These are phyloP conservation scores for Rhizopus arrhizus DNA, from an alignment of 371 early-diverging fungal genomes.

Conservation along the genomic window DNA sequence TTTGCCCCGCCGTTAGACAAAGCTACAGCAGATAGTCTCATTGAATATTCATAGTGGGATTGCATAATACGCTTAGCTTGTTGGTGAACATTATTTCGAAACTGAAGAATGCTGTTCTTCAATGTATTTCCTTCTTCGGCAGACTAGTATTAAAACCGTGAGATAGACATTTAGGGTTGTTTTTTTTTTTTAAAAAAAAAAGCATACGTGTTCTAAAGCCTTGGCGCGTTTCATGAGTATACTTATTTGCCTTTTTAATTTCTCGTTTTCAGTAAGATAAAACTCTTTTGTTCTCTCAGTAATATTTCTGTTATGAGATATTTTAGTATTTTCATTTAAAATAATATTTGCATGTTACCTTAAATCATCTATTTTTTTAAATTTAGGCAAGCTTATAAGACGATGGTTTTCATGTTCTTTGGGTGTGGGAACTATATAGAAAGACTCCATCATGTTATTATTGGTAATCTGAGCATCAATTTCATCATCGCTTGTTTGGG, in stretches of 20 bases:
- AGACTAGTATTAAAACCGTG: constrained; percentile 47
- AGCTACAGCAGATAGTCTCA: constrained; percentile 22
- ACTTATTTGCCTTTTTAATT: constrained; percentile 65
- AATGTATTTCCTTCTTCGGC: constrained; percentile 79
- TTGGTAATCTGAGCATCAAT: not conserved
- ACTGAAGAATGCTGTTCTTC: constrained; percentile 76
- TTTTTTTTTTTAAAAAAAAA: not conserved
- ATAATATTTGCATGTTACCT: not conserved
- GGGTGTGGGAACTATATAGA: constrained; percentile 46
- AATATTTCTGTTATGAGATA: not conserved
- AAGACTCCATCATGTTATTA: constrained; percentile 60
- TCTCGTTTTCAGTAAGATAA: constrained; percentile 66
- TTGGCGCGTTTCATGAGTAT: constrained; percentile 64
- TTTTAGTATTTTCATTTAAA: not conserved
- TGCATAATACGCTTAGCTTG: constrained; percentile 63
- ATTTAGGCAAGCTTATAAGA: not conserved
- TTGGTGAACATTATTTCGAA: constrained; percentile 77
- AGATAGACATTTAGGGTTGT: not conserved
- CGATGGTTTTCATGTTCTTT: not conserved
- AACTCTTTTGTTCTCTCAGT: constrained; percentile 14
- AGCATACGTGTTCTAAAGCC: constrained; percentile 65
- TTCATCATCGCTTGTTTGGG: not conserved
- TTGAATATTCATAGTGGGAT: constrained; percentile 38
- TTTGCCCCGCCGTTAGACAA: not conserved
- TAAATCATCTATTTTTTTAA: not conserved